These are phyloP conservation scores for Ustilago nuda DNA, from an alignment of 1,284 basidiomycete species.

Conservation along the genomic window DNA sequence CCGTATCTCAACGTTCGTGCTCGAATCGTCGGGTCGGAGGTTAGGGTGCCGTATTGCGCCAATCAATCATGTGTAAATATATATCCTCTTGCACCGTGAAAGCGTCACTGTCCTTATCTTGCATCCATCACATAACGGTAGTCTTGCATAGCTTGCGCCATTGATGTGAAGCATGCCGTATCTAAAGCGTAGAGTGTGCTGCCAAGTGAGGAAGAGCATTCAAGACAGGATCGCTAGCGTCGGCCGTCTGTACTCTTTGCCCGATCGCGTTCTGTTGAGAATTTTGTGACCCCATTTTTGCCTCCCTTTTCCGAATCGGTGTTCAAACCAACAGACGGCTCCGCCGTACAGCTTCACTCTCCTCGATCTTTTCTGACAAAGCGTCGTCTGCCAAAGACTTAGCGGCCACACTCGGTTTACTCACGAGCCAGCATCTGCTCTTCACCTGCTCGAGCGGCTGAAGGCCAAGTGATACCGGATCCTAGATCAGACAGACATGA, in stretches of 20 bases:
- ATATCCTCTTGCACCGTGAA: neutral
- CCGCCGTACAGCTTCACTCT: neutral
- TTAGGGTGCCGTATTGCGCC: neutral
- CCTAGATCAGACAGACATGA: neutral
- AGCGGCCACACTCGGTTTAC: no score
- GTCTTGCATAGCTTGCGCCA: neutral
- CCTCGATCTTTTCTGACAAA: neutral
- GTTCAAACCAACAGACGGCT: neutral
- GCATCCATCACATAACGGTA: neutral
- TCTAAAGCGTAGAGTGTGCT: neutral
- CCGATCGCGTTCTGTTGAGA: neutral
- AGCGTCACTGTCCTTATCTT: neutral
- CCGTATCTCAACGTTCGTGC: neutral
- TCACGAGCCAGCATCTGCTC: no score
- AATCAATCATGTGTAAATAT: slow-evolving; percentile 3
- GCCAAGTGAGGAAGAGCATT: neutral
- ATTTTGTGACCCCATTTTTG: neutral
- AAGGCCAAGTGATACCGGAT: neutral
- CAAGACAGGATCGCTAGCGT: neutral
- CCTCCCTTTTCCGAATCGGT: neutral
- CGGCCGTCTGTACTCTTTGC: neutral
- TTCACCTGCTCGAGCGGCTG: no score
- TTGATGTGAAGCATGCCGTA: neutral
- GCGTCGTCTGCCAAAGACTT: no score
- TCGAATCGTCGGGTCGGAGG: neutral